Base-by-base conservation (phyloP, 352 stramenopile species). In the Globisporangium recalcitrans region DNA sequence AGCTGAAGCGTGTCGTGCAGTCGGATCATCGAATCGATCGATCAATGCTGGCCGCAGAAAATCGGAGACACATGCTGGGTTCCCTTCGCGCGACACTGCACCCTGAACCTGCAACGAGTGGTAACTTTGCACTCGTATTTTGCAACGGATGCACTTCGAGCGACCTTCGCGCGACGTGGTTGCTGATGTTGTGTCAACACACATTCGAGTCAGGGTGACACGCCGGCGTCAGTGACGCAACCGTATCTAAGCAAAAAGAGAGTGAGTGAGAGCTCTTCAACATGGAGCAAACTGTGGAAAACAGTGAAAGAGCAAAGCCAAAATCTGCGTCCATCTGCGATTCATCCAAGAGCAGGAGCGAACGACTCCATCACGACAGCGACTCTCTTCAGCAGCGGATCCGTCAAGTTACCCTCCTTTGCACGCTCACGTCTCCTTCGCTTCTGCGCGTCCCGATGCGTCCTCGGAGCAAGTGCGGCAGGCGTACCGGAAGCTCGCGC, bases 401-500 rank as follows among this genome's bases (percentile, higher is more conserved):
- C n/a, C n/a, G n/a, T n/a, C n/a, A n/a, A n/a, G n/a, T n/a, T n/a
- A n/a, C n/a, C n/a, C n/a, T n/a, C n/a, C n/a, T n/a, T n/a, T n/a
- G n/a, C n/a, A n/a, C n/a, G n/a, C n/a, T n/a, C n/a, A n/a, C n/a
- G n/a, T n/a, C n/a, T n/a, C n/a, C n/a, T n/a, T n/a, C n/a, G n/a
- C n/a, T n/a, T n/a, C n/a, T n/a, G n/a, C 5, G 68, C 88, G 46
- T 16, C 59, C 5, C 29, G 70, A 75, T 46, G 77, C 79, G 16
- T 69, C 63, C 9, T 53, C 74, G 5, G 74, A 87, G 9, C 58
- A 85, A 40, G 75, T 84, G 38, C 80, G 79, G n/a, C 68, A 75
- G 22, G 74, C 79, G 62, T 92, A 92, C 60, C 69, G 77, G 0
- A 73, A 77, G 53, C 68, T 89, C 52, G 83, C 83, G 22, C 68